Evolutionary conservation across 2,329 filamentous ascomycete species (phyloP), one percentile per base, ranked within the genome.

Genomic region (Aspergillus novoparasiticus): DNA sequence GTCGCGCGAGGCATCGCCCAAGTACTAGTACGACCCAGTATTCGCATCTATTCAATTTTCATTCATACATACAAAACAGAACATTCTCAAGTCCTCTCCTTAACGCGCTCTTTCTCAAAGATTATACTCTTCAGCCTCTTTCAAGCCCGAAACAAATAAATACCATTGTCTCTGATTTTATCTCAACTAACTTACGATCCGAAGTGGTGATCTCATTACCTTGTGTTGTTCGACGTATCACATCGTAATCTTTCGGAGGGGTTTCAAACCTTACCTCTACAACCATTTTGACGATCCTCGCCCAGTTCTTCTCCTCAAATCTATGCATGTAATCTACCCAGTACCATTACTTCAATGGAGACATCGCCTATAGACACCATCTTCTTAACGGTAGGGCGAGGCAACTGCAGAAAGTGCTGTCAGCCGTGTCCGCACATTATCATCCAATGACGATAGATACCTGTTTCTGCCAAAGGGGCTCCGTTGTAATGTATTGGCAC

Each of bases 1-100:
- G 48, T 51, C 43, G 45, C 57, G 57, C 55, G 54, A 57, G 21
- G 26, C 34, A 61, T 53, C 54, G 16, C 28, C 34, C 16, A 60
- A 54, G 54, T 46, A 57, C 19, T 36, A 30, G 54, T 45, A 36
- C 34, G 34, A 36, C 34, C 11, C 48, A 41, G 39, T 41, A 41
- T 64, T 60, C 12, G 11, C 23, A 11, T 46, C 34, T 8, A 36
- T 53, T 53, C n/a, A 32, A 32, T 21, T 53, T 53, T 53, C 39
- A 19, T 36, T 16, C 6, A 36, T 41, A 19, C 39, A 4, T 41
- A 19, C 39, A 4, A 12, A 46, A 26, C n/a, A 46, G n/a, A 26
- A 46, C 21, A 28, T 48, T 9, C 45, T 26, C 21, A 16, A 26
- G 16, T 28, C 34, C 19, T 51, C 48, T 32, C 34, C 19, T 30